These are phyloP conservation scores for Aureococcus anophagefferens DNA, from an alignment of 108 stramenopile genomes.

Conservation along the genomic window DNA sequence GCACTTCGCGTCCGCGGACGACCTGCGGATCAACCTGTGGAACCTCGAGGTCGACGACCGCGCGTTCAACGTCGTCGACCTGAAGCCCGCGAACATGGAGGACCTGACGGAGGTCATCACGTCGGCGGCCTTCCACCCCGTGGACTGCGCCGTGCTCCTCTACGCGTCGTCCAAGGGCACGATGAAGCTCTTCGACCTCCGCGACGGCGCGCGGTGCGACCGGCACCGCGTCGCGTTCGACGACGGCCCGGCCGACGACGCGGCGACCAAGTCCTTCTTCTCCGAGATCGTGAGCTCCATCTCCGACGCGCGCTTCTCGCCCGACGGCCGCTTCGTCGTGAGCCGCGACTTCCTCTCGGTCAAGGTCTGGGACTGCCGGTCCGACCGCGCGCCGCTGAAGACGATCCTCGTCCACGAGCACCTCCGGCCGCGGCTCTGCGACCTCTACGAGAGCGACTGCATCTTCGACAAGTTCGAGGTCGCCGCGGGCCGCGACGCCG, in stretches of 20 bases:
- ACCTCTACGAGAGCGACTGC: slow-evolving; percentile 54
- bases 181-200: slow-evolving; percentile 38
- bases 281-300: slow-evolving; percentile 50
- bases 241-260: slow-evolving; percentile 2
- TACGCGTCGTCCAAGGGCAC: slow-evolving; percentile 42
- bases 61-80: slow-evolving; percentile 46
- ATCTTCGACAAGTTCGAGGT: slow-evolving; percentile 69
- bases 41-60: slow-evolving; percentile 28
- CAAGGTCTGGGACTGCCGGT: slow-evolving; percentile 53
- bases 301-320: slow-evolving; percentile 36
- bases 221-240: neutral
- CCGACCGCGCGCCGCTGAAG: slow-evolving; percentile 35
- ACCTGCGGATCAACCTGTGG: slow-evolving; percentile 60
- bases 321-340: slow-evolving; percentile 45
- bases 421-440: slow-evolving; percentile 34
- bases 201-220: slow-evolving; percentile 27
- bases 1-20: slow-evolving; percentile 55
- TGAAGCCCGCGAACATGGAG: slow-evolving; percentile 60
- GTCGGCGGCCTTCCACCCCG: slow-evolving; percentile 49
- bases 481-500: slow-evolving; percentile 33
- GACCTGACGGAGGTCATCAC: slow-evolving; percentile 64
- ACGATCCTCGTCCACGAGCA: slow-evolving; percentile 46
- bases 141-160: slow-evolving; percentile 38
- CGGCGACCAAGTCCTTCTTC: slow-evolving; percentile 46
- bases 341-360: slow-evolving; percentile 55